Evolutionary conservation across 2,329 filamentous ascomycete species (phyloP).

Genomic region (Fusarium acutatum): DNA sequence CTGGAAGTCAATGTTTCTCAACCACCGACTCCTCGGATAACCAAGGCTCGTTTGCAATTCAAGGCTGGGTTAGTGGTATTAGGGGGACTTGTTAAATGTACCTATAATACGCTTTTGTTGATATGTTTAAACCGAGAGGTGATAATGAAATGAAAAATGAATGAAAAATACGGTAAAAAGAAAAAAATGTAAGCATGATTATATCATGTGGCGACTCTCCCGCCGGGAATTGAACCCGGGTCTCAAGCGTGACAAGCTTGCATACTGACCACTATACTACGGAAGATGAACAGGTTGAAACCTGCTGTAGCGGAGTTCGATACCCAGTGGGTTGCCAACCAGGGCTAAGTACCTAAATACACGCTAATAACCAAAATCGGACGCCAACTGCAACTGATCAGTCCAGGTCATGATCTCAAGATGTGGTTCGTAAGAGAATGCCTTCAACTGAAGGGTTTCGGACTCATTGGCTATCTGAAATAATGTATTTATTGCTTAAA

Average conservation of each 20-base stretch:
- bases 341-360: rapidly evolving
- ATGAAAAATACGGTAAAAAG: rapidly evolving
- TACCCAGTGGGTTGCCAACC: rapidly evolving
- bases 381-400: rapidly evolving
- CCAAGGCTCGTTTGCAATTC: rapidly evolving
- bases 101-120: rapidly evolving
- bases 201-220: background rate
- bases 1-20: background rate
- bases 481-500: too few species aligned
- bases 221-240: background rate
- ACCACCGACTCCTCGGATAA: rapidly evolving
- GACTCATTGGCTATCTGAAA: rapidly evolving
- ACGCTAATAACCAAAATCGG: rapidly evolving
- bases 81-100: background rate
- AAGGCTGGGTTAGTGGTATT: background rate
- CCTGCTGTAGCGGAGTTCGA: background rate
- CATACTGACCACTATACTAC: conserved; percentile 3
- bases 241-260: background rate
- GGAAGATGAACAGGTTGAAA: background rate
- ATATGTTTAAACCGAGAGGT: background rate
- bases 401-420: rapidly evolving
- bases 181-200: background rate
- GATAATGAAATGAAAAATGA: rapidly evolving
- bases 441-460: rapidly evolving
- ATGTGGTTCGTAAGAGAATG: too few species aligned